Evolutionary conservation across 129 eudicot species (phyloP).

Genomic region (Arctium lappa): DNA sequence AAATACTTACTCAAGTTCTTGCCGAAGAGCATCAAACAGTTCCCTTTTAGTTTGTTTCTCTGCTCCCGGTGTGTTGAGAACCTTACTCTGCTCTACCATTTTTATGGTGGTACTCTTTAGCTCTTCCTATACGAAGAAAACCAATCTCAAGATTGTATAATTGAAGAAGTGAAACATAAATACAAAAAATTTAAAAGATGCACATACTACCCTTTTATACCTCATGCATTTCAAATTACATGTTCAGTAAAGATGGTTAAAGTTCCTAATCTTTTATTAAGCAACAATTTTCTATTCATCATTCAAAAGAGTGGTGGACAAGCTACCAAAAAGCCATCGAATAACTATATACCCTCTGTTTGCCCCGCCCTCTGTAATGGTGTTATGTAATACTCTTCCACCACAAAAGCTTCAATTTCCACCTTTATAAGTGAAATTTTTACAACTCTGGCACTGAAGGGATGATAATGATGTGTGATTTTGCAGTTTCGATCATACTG

Average conservation of each 20-base stretch:
- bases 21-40: slow-evolving; percentile 90
- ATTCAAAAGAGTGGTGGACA: background rate
- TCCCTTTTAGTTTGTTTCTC: slow-evolving; percentile 96
- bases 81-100: slow-evolving; percentile 98
- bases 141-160: background rate
- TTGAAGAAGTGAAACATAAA: background rate
- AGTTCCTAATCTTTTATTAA: background rate
- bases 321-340: background rate
- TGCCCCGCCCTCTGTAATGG: background rate
- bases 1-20: slow-evolving; percentile 84
- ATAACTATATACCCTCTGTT: background rate
- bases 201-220: background rate
- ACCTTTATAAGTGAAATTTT: background rate
- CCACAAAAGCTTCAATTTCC: background rate
- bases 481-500: background rate
- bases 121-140: slow-evolving; percentile 59
- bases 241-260: background rate
- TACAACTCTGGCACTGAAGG: background rate
- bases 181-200: background rate
- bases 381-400: background rate
- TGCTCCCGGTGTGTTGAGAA: slow-evolving; percentile 92
- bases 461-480: background rate
- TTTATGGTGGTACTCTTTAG: slow-evolving; percentile 79
- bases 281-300: background rate
- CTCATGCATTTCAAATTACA: background rate